A percentile compares a stretch with the other conserved stretches of the same genome.
Evolutionary conservation across 1,139 yeast genomes (phyloP).

Genomic region (Hemisphaericaspora xylanilytica): DNA sequence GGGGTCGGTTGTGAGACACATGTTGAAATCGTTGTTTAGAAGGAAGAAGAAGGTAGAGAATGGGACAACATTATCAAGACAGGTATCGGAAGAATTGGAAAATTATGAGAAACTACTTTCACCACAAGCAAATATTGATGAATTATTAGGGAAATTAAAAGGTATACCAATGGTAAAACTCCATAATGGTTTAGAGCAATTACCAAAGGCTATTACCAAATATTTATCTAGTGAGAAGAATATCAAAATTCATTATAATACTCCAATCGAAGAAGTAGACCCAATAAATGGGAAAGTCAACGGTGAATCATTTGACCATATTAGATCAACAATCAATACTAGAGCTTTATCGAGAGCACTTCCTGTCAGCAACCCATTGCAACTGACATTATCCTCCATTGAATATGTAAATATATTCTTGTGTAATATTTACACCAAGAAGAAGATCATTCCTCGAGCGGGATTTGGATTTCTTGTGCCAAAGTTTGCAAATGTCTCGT

Average conservation of each 20-base stretch:
- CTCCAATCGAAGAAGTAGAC: constrained; percentile 22
- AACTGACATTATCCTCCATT: constrained; percentile 22
- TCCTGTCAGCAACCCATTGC: constrained; percentile 15
- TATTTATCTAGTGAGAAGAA: constrained; percentile 37
- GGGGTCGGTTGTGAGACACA: constrained; percentile 54
- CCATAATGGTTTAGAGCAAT: constrained; percentile 50
- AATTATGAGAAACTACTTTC: constrained; percentile 35
- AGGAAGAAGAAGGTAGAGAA: constrained; percentile 9
- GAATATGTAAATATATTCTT: constrained; percentile 56
- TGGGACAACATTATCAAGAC: not conserved
- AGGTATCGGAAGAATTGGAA: constrained; percentile 18
- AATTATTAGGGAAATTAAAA: constrained; percentile 35
- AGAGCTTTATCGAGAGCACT: constrained; percentile 26
- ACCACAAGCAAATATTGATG: constrained; percentile 35
- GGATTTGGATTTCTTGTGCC: constrained; percentile 95
- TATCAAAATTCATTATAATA: constrained; percentile 34
- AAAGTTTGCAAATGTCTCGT: constrained; percentile 24
- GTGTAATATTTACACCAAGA: constrained; percentile 52
- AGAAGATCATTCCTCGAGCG: constrained; percentile 39
- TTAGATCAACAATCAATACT: constrained; percentile 56
- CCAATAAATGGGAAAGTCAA: constrained; percentile 15
- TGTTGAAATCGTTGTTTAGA: constrained; percentile 16
- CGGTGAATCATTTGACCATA: constrained; percentile 43
- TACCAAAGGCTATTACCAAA: constrained; percentile 43
- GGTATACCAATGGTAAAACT: constrained; percentile 53